A percentile compares a stretch with the other conserved stretches of the same genome.
Evolutionary conservation across 2,329 filamentous ascomycete genomes (phyloP).

Genomic region (Didymella pomorum): DNA sequence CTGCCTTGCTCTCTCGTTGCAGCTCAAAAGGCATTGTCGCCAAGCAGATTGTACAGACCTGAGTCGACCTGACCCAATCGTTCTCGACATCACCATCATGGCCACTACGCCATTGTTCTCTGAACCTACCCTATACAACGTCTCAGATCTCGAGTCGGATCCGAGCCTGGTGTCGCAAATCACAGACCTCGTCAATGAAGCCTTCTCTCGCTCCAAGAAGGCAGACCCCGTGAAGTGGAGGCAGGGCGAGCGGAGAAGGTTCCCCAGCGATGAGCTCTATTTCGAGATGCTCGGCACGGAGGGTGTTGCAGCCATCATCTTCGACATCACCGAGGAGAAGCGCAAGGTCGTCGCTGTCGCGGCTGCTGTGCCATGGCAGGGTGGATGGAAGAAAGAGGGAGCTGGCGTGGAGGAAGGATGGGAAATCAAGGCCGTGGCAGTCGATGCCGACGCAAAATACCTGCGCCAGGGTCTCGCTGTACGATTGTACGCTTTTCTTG

Average conservation of each 20-base stretch:
- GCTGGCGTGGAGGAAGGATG: conserved; percentile 31
- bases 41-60: not conserved
- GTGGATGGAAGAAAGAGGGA: conserved; percentile 31
- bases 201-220: conserved; percentile 30
- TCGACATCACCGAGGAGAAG: conserved; percentile 16
- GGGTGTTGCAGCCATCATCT: conserved; percentile 28
- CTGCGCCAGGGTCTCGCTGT: conserved; percentile 31
- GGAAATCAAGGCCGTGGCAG: conserved; percentile 41
- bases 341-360: conserved; percentile 35
- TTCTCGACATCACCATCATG: conserved; percentile 12
- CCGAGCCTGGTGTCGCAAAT: conserved; percentile 23
- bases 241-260: conserved; percentile 16
- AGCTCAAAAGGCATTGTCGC: not conserved
- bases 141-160: conserved; percentile 17
- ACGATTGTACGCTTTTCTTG: conserved; percentile 20
- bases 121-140: conserved; percentile 24
- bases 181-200: conserved; percentile 29
- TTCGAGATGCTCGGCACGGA: conserved; percentile 25
- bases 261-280: conserved; percentile 23
- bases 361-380: conserved; percentile 35
- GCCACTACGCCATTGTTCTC: conserved; percentile 17
- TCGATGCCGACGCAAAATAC: conserved; percentile 29
- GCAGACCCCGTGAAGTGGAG: conserved; percentile 28
- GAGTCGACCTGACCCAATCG: not conserved
- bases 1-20: not conserved